These are phyloP conservation scores for Grifola frondosa DNA, from an alignment of 1,284 basidiomycete genomes.

Conservation along the genomic window DNA sequence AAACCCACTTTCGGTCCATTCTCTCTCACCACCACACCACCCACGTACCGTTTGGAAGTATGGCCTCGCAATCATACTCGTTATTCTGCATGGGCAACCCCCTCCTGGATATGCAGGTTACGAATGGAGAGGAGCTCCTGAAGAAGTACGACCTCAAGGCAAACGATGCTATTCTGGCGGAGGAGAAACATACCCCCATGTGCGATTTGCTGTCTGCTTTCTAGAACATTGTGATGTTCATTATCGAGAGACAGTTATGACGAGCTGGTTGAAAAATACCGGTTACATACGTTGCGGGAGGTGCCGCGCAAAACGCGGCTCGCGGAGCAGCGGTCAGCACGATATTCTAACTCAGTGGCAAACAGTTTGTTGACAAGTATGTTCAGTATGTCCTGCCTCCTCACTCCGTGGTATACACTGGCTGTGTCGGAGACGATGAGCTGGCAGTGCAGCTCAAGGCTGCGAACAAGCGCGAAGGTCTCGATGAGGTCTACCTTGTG, in stretches of 20 bases:
- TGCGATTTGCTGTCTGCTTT: slow-evolving; percentile 38
- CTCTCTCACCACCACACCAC: slow-evolving; percentile 8
- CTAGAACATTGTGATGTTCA: too few relatives aligned
- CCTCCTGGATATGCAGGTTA: slow-evolving; percentile 87
- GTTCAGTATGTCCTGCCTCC: slow-evolving; percentile 84
- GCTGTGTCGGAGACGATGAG: slow-evolving; percentile 91
- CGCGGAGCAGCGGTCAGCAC: slow-evolving; percentile 84
- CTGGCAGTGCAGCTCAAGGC: slow-evolving; percentile 87
- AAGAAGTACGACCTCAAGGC: slow-evolving; percentile 91
- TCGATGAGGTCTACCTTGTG: slow-evolving; percentile 89
- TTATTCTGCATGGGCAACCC: slow-evolving; percentile 89
- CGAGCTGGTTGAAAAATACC: slow-evolving; percentile 77
- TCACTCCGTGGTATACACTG: slow-evolving; percentile 93
- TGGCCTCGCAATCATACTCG: slow-evolving; percentile 36
- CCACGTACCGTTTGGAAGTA: slow-evolving; percentile 9
- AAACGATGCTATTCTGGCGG: slow-evolving; percentile 96
- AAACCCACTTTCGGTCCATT: too few relatives aligned
- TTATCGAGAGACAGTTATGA: slow-evolving; percentile 67
- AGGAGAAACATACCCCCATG: slow-evolving; percentile 86
- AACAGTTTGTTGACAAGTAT: slow-evolving; percentile 5
- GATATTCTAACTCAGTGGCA: neutral
- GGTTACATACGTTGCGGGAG: slow-evolving; percentile 93
- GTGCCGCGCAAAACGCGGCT: slow-evolving; percentile 95
- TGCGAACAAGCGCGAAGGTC: slow-evolving; percentile 94
- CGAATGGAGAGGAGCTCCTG: slow-evolving; percentile 80